Evolutionary conservation across 352 stramenopile genomes (phyloP), one percentile per base, ranked within the genome.

Genomic region (Phytophthora cactorum): DNA sequence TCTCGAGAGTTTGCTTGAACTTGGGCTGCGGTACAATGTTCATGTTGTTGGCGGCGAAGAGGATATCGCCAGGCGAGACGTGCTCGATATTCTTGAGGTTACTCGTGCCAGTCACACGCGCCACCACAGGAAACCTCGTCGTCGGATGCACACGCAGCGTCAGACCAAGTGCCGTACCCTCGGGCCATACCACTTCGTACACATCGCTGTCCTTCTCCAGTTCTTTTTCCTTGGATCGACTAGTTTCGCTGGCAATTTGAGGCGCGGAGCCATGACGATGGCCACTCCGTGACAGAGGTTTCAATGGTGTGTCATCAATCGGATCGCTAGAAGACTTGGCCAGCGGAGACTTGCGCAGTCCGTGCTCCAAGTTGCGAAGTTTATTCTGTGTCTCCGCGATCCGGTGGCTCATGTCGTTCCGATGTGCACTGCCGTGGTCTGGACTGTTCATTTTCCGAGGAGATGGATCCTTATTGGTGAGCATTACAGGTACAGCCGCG

Each of bases 11-110:
- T 59, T 92, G 82, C 60, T 92, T 92, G 60, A 92, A 90, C 65
- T 92, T 92, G 4, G 82, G 59, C 62, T 92, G 84, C 8, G 84
- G 84, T 5, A 89, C 67, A 68, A 92, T 89, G 56, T 77, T 81
- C 74, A 89, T 84, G 32, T 86, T 82, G 66, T 92, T 92, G 12
- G 84, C 84, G 1, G 82, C 82, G 52, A 88, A 90, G 7, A 92
- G 59, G 31, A 92, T 79, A 46, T 92, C 84, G 12, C 84, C 84
- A 11, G 84, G 78, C 3, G 81, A 76, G 25, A 92, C 82, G 58
- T 88, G 82, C 70, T 91, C 84, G 32, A 90, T 90, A 57, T 92
- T 92, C 59, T 82, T 87, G 46, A 90, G 66, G 56, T 92, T 90
- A 72, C 82, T 91, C 15, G 81, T 90, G 32, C 84, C 84, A 0